These are phyloP conservation scores for Alternaria triticina DNA, from an alignment of 2,329 filamentous ascomycete species.

Conservation along the genomic window DNA sequence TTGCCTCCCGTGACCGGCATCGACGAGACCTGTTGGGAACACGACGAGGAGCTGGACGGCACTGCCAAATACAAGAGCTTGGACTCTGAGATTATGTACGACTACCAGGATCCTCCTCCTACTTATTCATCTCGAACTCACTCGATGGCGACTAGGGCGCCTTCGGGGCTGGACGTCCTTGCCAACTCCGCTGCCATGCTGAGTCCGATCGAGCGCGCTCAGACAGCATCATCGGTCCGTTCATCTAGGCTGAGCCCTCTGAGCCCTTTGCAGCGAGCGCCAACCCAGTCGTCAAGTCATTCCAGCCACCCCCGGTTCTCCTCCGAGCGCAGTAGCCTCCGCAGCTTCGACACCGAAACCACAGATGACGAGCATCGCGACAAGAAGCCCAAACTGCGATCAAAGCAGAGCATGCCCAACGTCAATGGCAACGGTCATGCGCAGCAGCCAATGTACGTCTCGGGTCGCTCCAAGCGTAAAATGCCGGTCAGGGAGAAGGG, in stretches of 20 bases:
- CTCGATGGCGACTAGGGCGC: conserved; percentile 46
- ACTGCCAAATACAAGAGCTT: conserved; percentile 45
- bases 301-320: conserved; percentile 34
- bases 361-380: conserved; percentile 49
- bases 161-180: conserved; percentile 47
- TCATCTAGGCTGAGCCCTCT: conserved; percentile 18
- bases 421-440: conserved; percentile 32
- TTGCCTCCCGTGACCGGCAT: conserved; percentile 40
- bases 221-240: conserved; percentile 23
- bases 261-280: conserved; percentile 18
- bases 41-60: conserved; percentile 50
- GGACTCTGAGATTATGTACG: conserved; percentile 52
- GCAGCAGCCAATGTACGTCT: conserved; percentile 47
- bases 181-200: conserved; percentile 47
- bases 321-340: conserved; percentile 45
- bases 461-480: conserved; percentile 51
- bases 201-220: conserved; percentile 41
- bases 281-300: conserved; percentile 24
- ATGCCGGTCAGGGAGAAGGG: conserved; percentile 49
- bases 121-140: conserved; percentile 52
- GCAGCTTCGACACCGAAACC: conserved; percentile 46
- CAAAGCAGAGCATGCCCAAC: conserved; percentile 45
- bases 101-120: conserved; percentile 51
- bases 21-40: conserved; percentile 48
- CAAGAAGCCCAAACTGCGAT: conserved; percentile 50